phyloP scores from a whole-genome alignment of 2,329 filamentous ascomycete genomes.

The Monosporascus cannonballus region DNA sequence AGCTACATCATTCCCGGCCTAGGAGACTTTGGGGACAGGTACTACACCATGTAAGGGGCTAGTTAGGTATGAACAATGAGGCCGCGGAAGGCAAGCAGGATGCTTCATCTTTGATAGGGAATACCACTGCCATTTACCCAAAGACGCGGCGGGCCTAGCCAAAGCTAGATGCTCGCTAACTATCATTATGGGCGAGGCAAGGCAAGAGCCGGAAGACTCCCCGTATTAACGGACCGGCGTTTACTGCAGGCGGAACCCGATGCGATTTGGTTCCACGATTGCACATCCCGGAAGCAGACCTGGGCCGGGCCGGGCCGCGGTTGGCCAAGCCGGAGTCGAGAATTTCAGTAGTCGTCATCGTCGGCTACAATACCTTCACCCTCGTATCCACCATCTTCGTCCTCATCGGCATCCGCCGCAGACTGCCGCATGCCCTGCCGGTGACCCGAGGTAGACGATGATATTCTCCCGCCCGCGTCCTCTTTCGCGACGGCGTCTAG shows the following conservation, averaged over 20 bases:
- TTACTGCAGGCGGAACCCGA: no score
- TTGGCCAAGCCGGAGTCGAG: no score
- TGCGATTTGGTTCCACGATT: no score
- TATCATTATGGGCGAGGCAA: not conserved
- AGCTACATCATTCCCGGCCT: slow-evolving; percentile 94
- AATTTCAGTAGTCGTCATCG: slow-evolving; percentile 49
- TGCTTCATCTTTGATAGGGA: not conserved
- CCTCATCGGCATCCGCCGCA: slow-evolving; percentile 32
- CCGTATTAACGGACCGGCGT: no score
- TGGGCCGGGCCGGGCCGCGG: no score
- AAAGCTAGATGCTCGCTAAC: not conserved
- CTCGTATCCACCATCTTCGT: slow-evolving; percentile 47
- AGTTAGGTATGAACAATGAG: slow-evolving; percentile 1
- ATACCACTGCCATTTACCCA: not conserved
- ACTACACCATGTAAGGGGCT: slow-evolving; percentile 71
- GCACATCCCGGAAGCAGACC: no score
- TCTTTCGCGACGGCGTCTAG: slow-evolving; percentile 47
- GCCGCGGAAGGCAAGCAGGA: not conserved
- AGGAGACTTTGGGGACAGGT: slow-evolving; percentile 92
- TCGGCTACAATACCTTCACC: slow-evolving; percentile 48
- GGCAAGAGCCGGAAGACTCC: no score
- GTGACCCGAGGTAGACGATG: slow-evolving; percentile 8
- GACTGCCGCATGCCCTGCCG: slow-evolving; percentile 15
- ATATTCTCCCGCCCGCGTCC: slow-evolving; percentile 9
- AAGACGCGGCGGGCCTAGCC: not conserved